These are phyloP conservation scores for Candida morakotiae DNA, from an alignment of 805 yeast species.

Conservation along the genomic window DNA sequence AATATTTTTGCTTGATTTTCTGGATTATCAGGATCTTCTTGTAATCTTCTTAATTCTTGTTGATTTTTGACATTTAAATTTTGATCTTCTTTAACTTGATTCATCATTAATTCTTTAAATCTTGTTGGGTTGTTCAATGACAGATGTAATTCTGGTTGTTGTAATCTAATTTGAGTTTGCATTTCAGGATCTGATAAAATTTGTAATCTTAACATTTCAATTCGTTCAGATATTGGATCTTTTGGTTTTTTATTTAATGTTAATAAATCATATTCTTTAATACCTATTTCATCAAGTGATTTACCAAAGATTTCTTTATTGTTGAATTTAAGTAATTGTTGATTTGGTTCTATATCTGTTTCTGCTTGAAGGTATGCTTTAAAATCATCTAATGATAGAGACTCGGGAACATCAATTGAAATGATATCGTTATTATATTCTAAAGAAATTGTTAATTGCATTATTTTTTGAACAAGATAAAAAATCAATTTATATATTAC, in stretches of 20 bases:
- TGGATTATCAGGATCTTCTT: conserved; percentile 67
- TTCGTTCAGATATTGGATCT: conserved; percentile 20
- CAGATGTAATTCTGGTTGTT: conserved; percentile 46
- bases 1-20: conserved; percentile 61
- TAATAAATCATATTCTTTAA: conserved; percentile 59
- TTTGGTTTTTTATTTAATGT: conserved; percentile 24
- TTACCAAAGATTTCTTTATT: conserved; percentile 27
- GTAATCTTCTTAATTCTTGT: conserved; percentile 48
- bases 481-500: no score
- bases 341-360: conserved; percentile 44
- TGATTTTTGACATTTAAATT: conserved; percentile 14
- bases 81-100: conserved; percentile 24
- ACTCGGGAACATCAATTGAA: conserved; percentile 61
- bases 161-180: conserved; percentile 28
- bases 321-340: conserved; percentile 49
- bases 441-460: conserved; percentile 24
- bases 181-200: conserved; percentile 38
- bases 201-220: conserved; percentile 50
- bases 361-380: conserved; percentile 72
- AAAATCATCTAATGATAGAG: conserved; percentile 63
- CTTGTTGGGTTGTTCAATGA: conserved; percentile 43
- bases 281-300: conserved; percentile 43
- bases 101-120: conserved; percentile 40
- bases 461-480: conserved; percentile 5
- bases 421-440: conserved; percentile 22